These are phyloP conservation scores for Penicillium sp. DNA, from an alignment of 2,329 filamentous ascomycete genomes.

Conservation along the genomic window DNA sequence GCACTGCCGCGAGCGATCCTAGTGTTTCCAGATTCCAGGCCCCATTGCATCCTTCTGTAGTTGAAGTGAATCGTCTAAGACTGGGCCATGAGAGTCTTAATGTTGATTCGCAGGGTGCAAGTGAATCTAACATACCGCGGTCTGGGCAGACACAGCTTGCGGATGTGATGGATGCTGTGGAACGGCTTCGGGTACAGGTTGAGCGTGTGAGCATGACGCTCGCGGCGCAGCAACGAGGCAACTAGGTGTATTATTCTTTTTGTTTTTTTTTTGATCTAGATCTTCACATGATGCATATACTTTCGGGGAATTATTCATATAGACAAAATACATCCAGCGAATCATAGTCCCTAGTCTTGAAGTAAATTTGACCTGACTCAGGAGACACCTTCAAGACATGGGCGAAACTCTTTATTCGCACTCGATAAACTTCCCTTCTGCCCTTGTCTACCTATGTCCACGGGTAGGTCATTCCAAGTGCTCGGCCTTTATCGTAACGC, in stretches of 20 bases:
- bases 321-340: neutral
- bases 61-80: constrained; percentile 22
- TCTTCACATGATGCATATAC: neutral
- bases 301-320: neutral
- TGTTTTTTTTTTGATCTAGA: neutral
- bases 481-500: no score
- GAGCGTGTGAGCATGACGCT: constrained; percentile 33
- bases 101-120: constrained; percentile 25
- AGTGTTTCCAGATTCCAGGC: constrained; percentile 26
- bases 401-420: no score
- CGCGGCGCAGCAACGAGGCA: constrained; percentile 21
- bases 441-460: no score
- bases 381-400: no score
- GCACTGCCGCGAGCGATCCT: constrained; percentile 22
- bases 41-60: constrained; percentile 24
- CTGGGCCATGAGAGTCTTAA: constrained; percentile 21
- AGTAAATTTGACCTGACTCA: no score
- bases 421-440: no score
- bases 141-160: constrained; percentile 27
- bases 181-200: constrained; percentile 37
- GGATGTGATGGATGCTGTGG: constrained; percentile 37
- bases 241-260: neutral
- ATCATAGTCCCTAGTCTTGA: neutral
- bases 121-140: constrained; percentile 22
- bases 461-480: no score